A percentile compares a stretch with the other conserved stretches of the same genome.
Conservation (phyloP, 805 yeast species). For the Myxozyma neotropica region DNA sequence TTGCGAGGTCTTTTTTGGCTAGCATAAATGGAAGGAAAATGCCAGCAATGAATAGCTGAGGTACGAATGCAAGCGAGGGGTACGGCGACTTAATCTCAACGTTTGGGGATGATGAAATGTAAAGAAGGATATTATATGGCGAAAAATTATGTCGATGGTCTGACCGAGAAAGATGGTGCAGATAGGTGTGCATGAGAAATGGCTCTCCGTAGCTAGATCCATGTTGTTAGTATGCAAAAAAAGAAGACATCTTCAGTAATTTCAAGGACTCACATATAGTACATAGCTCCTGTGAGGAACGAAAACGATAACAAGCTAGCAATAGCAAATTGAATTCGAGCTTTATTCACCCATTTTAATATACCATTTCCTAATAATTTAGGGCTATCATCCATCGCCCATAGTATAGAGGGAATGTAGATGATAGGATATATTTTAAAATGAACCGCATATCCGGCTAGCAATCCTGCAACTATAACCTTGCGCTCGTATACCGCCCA, state of each 20-base stretch:
- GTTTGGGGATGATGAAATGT: conserved; percentile 44
- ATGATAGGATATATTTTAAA: conserved; percentile 91
- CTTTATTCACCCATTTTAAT: conserved; percentile 47
- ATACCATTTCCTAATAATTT: conserved; percentile 29
- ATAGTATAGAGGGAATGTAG: conserved; percentile 64
- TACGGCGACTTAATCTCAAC: conserved; percentile 36
- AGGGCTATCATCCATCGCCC: conserved; percentile 33
- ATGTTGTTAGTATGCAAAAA: neutral
- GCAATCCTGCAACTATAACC: conserved; percentile 47
- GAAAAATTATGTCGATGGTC: conserved; percentile 97
- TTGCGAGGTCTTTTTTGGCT: conserved; percentile 49
- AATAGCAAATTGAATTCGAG: conserved; percentile 49
- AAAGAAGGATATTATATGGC: conserved; percentile 72
- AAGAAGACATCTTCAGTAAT: no score
- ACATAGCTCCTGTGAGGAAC: conserved; percentile 61
- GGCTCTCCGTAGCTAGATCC: conserved; percentile 62
- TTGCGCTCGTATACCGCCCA: conserved; percentile 49
- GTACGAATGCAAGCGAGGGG: conserved; percentile 73
- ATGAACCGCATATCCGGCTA: conserved; percentile 80
- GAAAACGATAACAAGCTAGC: conserved; percentile 51
- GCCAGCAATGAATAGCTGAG: conserved; percentile 69
- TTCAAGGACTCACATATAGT: conserved; percentile 42
- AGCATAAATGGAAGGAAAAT: conserved; percentile 59
- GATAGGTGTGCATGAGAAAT: conserved; percentile 72
- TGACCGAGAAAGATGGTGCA: conserved; percentile 77